These are phyloP conservation scores for Pyrenochaeta sp. DNA, from an alignment of 2,329 filamentous ascomycete genomes.

Conservation along the genomic window DNA sequence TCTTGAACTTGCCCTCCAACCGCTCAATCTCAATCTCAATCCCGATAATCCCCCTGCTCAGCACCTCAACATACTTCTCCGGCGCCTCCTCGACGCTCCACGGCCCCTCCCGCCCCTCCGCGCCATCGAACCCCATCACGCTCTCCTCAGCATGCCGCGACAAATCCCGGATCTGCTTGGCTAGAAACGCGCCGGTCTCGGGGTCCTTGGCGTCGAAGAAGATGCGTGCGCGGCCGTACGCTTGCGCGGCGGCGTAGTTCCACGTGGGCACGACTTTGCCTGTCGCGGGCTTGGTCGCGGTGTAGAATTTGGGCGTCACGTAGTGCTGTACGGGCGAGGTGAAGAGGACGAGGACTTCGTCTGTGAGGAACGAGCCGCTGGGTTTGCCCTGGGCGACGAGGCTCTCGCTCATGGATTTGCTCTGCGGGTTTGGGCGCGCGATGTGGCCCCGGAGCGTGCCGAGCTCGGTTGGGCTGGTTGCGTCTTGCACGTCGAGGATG, in stretches of 20 bases:
- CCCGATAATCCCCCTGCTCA: constrained; percentile 33
- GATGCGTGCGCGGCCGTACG: constrained; percentile 65
- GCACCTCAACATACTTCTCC: constrained; percentile 58
- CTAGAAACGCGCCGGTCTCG: constrained; percentile 58
- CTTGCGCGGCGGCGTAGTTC: constrained; percentile 73
- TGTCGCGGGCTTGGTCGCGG: constrained; percentile 67
- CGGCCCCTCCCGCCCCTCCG: constrained; percentile 43
- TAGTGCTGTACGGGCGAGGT: constrained; percentile 67
- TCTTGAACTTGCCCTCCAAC: constrained; percentile 38
- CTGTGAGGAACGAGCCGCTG: constrained; percentile 17
- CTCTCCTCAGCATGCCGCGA: constrained; percentile 58
- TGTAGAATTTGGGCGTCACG: constrained; percentile 70
- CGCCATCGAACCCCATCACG: constrained; percentile 62
- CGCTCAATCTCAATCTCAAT: constrained; percentile 31
- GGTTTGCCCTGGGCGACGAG: constrained; percentile 47
- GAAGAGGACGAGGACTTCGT: constrained; percentile 71
- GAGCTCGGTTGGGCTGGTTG: constrained; percentile 51
- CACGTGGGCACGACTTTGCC: constrained; percentile 75
- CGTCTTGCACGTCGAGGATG: constrained; percentile 46
- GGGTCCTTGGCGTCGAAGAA: constrained; percentile 60
- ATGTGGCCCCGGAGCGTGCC: constrained; percentile 67
- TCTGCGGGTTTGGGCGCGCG: constrained; percentile 69
- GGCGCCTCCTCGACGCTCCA: constrained; percentile 69
- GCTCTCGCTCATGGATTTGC: constrained; percentile 64
- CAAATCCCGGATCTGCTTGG: constrained; percentile 62